Evolutionary conservation across 192 early-diverging fungal genomes (phyloP), one percentile per base, ranked within the genome.

Genomic region (Thoreauomyces humboldtii): DNA sequence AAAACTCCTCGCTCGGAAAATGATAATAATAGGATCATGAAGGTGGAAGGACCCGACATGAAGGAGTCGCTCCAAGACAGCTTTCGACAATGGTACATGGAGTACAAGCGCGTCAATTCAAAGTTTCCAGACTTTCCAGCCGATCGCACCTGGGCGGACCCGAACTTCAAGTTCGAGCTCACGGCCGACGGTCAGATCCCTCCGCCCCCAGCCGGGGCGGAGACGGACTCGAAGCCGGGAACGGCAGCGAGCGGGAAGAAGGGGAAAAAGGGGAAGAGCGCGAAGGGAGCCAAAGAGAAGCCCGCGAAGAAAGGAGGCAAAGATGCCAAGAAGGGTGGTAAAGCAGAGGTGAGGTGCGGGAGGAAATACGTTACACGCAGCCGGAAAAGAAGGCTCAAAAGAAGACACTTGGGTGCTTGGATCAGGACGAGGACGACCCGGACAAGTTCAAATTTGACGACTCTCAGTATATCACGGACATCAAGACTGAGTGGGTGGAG

Each of bases 21-120:
- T 1, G 28, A 9, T 53, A 24, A 53, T 43, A 6, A 17, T 41
- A 82, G 81, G 57, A 86, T 86, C 21, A 50, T 56, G 11, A 78
- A 79, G 63, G 77, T 86, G 11, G 84, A 86, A 63, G 84, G 84
- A 0, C 80, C 84, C 1, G 84, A 86, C 53, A 86, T 86, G 79
- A 79, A 80, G 48, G 84, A 86, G 55, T 67, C 71, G 25, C 78
- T 84, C 41, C 84, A 86, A 59, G 84, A 86, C 59, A 72, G 56
- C 47, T 86, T 86, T 51, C 70, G 84, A 19, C 77, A 82, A 38
- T 86, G 84, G 84, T 86, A 86, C 70, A 86, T 84, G 79, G 84
- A 86, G 54, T 78, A 74, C 74, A 83, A 82, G 59, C 69, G 77
- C 27, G 63, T 76, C 25, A 72, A 78, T 64, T 73, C 74, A 46